Conservation (phyloP, 2,329 filamentous ascomycete genomes). For the Tolypocladium album region DNA sequence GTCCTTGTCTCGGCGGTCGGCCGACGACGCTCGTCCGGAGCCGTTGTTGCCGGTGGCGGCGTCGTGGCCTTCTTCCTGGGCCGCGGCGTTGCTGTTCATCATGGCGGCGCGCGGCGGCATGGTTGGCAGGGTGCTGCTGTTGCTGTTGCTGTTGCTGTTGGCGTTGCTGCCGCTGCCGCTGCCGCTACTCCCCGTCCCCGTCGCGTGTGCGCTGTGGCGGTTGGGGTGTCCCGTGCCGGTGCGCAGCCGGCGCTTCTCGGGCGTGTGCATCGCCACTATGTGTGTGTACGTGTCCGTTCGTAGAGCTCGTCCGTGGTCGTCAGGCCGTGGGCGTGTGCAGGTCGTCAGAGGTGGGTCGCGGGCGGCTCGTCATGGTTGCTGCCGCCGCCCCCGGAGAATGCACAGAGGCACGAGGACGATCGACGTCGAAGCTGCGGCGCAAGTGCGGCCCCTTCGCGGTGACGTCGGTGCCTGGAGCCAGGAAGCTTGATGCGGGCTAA, state of each 20-base stretch:
- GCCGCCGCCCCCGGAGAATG: not conserved
- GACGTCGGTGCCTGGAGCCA: not conserved
- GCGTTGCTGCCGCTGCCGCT: not conserved
- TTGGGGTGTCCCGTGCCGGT: constrained; percentile 8
- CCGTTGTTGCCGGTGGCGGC: constrained; percentile 2
- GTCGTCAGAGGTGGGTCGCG: constrained; percentile 4
- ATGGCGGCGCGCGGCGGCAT: constrained; percentile 19
- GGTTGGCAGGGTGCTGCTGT: constrained; percentile 14
- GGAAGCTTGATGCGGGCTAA: not conserved
- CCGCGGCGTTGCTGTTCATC: constrained; percentile 10
- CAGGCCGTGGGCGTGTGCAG: constrained; percentile 14
- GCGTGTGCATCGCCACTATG: constrained; percentile 22
- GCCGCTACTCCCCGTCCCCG: no score
- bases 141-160: constrained; percentile 1
- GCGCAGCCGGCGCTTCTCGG: constrained; percentile 31
- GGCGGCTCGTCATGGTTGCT: constrained; percentile 19
- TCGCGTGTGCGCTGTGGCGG: constrained; percentile 10
- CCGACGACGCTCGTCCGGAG: constrained; percentile 18
- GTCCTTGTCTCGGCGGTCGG: constrained; percentile 20
- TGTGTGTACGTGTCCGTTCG: not conserved
- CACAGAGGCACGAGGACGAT: not conserved
- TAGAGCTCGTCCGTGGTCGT: constrained; percentile 5
- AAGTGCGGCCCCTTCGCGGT: not conserved
- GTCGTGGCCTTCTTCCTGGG: constrained; percentile 14
- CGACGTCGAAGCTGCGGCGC: not conserved